Evolutionary conservation across 2,329 filamentous ascomycete species (phyloP), one percentile per base, ranked within the genome.

Genomic region (Lasiodiplodia theobromae): DNA sequence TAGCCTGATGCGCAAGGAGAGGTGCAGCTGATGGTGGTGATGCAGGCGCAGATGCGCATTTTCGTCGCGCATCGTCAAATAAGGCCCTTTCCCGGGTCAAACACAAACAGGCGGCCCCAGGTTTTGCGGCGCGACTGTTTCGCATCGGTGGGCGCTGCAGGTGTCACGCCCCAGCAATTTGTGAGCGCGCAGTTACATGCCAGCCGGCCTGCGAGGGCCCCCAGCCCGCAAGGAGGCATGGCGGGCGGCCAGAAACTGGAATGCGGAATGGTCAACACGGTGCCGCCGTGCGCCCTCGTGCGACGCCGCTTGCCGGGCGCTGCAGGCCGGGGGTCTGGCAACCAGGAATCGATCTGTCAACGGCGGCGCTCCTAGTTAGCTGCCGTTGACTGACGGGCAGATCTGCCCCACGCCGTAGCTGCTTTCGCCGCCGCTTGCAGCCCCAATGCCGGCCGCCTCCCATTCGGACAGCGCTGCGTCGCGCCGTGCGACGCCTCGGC

Each of bases 291-390:
- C 37, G 63, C 52, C 52, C 65, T 67, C 52, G 65, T 67, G 65
- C 65, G 54, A 67, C 65, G 53, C 52, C 53, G 60, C 60, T 53
- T 64, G 60, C 60, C 60, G 60, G 60, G 60, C 58, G 58, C 60
- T 64, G 60, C 60, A 64, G 60, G 60, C 14, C 60, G 28, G 52
- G 52, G 38, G 58, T 51, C 58, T 68, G 58, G 67, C 60, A 68
- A 68, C 67, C 67, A 65, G 67, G 67, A 68, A 68, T 64, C 67
- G 52, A 68, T 68, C 67, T 68, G 67, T 65, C 67, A 68, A 68
- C 67, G 67, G 58, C 56, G 56, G 47, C 37, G 37, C 63, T 64
- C 51, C 67, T 58, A 34, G 31, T 51, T 68, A 65, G 67, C 67
- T 68, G 58, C 67, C 58, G 67, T 68, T 68, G 66, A 68, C 57